These are phyloP conservation scores for Macrocystidia cucumis DNA, from an alignment of 1,284 basidiomycete genomes.

Conservation along the genomic window DNA sequence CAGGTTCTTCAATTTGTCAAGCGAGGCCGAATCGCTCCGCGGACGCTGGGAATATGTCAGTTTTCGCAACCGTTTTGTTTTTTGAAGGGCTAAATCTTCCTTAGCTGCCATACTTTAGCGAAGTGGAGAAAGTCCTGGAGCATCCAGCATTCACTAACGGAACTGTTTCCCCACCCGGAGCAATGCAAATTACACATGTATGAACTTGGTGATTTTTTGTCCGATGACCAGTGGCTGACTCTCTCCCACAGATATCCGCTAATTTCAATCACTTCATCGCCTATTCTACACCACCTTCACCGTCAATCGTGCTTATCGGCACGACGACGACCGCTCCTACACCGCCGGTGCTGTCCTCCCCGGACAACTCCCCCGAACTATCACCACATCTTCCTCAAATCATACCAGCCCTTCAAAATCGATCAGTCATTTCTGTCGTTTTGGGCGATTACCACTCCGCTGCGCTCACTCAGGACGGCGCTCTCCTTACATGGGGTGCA, in stretches of 20 bases:
- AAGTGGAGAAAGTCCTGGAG: slow-evolving; percentile 39
- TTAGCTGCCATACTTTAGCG: slow-evolving; percentile 66
- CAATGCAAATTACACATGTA: slow-evolving; percentile 67
- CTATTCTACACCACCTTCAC: slow-evolving; percentile 65
- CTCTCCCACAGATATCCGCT: slow-evolving; percentile 63
- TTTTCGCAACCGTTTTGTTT: slow-evolving; percentile 7
- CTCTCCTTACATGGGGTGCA: slow-evolving; percentile 79
- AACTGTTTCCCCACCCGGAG: slow-evolving; percentile 28
- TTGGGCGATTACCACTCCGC: slow-evolving; percentile 88
- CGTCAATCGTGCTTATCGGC: slow-evolving; percentile 60
- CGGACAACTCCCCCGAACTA: too few relatives aligned
- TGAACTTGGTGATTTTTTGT: slow-evolving; percentile 15
- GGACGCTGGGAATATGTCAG: slow-evolving; percentile 75
- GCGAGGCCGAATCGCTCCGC: slow-evolving; percentile 26
- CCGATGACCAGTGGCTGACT: slow-evolving; percentile 2
- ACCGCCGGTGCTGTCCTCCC: too few relatives aligned
- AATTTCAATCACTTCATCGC: slow-evolving; percentile 75
- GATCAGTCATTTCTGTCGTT: slow-evolving; percentile 73
- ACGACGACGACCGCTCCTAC: slow-evolving; percentile 31
- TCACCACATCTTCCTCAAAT: too few relatives aligned
- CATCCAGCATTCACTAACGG: slow-evolving; percentile 31
- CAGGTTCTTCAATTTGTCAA: slow-evolving; percentile 38
- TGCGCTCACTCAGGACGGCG: slow-evolving; percentile 73
- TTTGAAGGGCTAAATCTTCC: not conserved
- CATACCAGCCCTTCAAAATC: slow-evolving; percentile 66